Conservation (phyloP, 164 flowering plant species). For the Sextonia rubra region DNA sequence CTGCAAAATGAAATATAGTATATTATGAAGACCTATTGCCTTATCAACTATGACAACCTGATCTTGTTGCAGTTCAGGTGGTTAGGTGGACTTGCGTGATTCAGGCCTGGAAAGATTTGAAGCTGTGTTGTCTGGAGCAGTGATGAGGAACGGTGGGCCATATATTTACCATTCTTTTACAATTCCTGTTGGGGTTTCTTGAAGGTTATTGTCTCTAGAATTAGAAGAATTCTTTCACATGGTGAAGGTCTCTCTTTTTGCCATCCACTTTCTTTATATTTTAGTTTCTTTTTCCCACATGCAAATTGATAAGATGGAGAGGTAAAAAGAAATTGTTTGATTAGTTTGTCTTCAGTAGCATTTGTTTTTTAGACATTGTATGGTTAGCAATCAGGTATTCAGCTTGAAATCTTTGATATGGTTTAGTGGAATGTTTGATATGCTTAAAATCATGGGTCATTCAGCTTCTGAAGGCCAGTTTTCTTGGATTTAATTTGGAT, state of each 20-base stretch:
- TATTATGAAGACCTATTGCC: background rate
- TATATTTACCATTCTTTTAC: background rate
- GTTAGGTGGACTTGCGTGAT: background rate
- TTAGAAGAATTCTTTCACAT: constrained; percentile 12
- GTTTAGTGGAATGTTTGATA: too few species aligned
- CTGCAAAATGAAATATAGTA: background rate
- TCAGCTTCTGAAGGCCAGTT: too few species aligned
- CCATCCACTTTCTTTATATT: background rate
- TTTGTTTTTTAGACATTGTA: too few species aligned
- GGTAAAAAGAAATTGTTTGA: constrained; percentile 4
- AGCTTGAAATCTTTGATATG: too few species aligned
- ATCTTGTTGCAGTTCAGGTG: background rate
- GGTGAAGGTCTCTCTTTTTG: background rate
- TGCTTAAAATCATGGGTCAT: too few species aligned
- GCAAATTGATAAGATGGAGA: constrained; percentile 1
- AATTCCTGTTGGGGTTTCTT: background rate
- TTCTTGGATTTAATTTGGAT: too few species aligned
- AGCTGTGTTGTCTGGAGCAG: background rate
- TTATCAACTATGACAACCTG: background rate
- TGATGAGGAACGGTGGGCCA: background rate
- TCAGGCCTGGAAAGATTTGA: background rate
- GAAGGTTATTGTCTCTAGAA: background rate
- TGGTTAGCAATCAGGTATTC: too few species aligned
- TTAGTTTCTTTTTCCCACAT: background rate
- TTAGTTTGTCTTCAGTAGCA: background rate